Evolutionary conservation across 306 rosid species (phyloP).

Genomic region (Cucurbita ficifolia): DNA sequence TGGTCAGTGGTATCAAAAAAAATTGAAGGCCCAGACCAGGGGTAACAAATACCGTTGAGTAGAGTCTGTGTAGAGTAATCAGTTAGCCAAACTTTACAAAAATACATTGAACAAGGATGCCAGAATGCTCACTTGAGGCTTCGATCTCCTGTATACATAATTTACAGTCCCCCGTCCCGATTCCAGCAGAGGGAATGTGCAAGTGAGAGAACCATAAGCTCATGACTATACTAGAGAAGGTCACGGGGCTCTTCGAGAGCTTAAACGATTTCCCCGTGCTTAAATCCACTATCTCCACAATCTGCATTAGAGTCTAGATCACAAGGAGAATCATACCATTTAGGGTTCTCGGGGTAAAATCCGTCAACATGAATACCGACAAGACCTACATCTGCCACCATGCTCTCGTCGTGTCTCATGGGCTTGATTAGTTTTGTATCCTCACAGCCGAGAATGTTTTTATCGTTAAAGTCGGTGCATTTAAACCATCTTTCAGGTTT

Average conservation of each 20-base stretch:
- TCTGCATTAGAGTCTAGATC: constrained; percentile 76
- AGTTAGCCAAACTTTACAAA: constrained; percentile 43
- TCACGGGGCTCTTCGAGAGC: constrained; percentile 25
- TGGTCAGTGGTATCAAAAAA: constrained; percentile 19
- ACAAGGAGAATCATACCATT: constrained; percentile 99
- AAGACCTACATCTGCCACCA: constrained; percentile 81
- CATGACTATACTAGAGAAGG: constrained; percentile 39
- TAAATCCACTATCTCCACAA: constrained; percentile 77
- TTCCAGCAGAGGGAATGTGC: constrained; percentile 37
- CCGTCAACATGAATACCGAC: constrained; percentile 92
- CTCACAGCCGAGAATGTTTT: constrained; percentile 85
- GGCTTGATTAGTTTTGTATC: constrained; percentile 88
- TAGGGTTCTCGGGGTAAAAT: constrained; percentile 77
- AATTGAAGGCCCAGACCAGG: constrained; percentile 23
- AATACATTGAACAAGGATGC: constrained; percentile 45
- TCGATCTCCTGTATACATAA: constrained; percentile 74
- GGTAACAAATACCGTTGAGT: constrained; percentile 28
- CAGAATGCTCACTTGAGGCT: constrained; percentile 40
- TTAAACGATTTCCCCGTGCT: constrained; percentile 82
- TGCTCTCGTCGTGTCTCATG: constrained; percentile 62
- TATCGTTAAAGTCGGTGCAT: constrained; percentile 75
- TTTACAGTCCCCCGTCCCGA: constrained; percentile 60
- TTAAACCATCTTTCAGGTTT: constrained; percentile 95
- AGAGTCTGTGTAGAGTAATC: constrained; percentile 34
- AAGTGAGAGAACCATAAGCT: constrained; percentile 24